Conservation (phyloP, 2,329 filamentous ascomycete genomes). For the Aspergillus pseudotamarii region DNA sequence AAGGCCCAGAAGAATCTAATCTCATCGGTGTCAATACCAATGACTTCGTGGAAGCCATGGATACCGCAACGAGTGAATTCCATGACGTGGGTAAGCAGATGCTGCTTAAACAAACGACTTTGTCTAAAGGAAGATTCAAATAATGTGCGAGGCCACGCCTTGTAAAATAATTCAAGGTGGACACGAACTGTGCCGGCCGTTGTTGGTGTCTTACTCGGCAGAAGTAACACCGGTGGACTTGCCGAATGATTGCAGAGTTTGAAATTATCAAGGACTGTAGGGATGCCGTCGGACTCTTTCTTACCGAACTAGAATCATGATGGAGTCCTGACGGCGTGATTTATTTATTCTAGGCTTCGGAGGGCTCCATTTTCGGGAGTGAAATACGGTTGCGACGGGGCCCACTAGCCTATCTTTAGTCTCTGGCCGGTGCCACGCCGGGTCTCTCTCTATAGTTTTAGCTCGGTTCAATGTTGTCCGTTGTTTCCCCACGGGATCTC, state of each 20-base stretch:
- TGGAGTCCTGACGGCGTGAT: not conserved
- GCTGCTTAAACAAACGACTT: not conserved
- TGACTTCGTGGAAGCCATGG: conserved; percentile 28
- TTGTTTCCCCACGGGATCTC: not conserved
- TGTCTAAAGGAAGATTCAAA: not conserved
- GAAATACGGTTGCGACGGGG: not conserved
- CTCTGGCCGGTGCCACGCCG: not conserved
- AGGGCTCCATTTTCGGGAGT: not conserved
- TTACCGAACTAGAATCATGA: not conserved
- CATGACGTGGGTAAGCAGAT: conserved; percentile 7
- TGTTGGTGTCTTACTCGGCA: not conserved
- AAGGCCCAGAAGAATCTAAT: conserved; percentile 27
- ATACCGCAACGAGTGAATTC: conserved; percentile 25
- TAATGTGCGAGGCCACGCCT: not conserved
- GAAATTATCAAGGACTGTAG: not conserved
- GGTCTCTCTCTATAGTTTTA: not conserved
- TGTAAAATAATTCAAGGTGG: not conserved
- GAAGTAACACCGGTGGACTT: not conserved
- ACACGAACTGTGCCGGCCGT: not conserved
- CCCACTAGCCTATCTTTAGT: not conserved
- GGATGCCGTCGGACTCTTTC: not conserved
- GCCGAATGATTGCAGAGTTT: not conserved
- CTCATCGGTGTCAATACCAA: conserved; percentile 25
- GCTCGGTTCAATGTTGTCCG: not conserved
- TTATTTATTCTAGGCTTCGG: not conserved